Percentiles rank a stretch among this genome's conserved stretches.
phyloP scores from a whole-genome alignment of 176 grass and related monocot species.

The Oryza officinalis region DNA sequence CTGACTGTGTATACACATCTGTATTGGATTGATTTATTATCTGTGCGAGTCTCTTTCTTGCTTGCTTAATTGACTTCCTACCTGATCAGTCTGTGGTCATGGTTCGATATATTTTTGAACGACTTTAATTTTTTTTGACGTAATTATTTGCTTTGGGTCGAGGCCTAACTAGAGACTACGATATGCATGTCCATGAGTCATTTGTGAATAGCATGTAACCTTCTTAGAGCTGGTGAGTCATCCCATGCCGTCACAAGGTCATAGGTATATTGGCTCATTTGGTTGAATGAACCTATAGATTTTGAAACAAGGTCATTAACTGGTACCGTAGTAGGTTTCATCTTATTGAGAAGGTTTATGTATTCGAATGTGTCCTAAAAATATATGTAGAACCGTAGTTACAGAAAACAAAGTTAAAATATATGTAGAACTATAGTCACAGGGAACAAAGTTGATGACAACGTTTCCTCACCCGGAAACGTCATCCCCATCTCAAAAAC shows the following conservation, averaged over 20 bases:
- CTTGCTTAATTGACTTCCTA: background rate
- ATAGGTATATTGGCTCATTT: background rate
- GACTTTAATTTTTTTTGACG: too few species aligned
- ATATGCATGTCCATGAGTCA: background rate
- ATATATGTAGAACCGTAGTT: too few species aligned
- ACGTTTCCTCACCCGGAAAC: too few species aligned
- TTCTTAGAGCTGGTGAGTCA: background rate
- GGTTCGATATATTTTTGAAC: background rate
- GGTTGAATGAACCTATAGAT: background rate
- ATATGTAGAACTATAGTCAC: too few species aligned
- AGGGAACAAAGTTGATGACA: too few species aligned
- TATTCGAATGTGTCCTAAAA: too few species aligned
- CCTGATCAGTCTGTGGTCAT: background rate
- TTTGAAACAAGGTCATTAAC: background rate
- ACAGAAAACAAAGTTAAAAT: too few species aligned
- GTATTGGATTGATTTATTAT: background rate
- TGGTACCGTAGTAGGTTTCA: background rate
- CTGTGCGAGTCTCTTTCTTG: background rate
- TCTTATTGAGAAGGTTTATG: background rate
- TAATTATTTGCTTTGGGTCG: background rate
- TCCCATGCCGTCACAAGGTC: background rate
- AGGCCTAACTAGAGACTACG: background rate
- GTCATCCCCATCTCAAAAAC: too few species aligned
- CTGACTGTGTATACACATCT: background rate
- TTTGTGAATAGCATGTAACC: background rate